phyloP scores from a whole-genome alignment of 1,139 yeast genomes.

The Hansenula sp. region DNA sequence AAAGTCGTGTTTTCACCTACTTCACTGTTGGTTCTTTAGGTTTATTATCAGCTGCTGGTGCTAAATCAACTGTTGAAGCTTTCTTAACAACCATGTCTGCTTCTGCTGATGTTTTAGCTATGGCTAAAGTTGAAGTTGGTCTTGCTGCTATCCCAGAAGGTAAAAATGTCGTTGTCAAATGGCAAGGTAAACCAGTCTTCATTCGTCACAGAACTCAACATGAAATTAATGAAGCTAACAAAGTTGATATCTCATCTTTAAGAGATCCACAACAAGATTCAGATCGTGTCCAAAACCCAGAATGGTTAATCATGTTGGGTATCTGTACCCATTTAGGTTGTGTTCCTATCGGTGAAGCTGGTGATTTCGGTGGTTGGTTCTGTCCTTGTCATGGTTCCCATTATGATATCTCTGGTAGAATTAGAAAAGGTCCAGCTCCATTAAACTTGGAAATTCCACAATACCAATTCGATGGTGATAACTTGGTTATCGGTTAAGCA shows the following conservation, averaged over 20 bases:
- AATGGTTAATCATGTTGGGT: conserved; percentile 99
- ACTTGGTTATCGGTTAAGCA: conserved; percentile 72
- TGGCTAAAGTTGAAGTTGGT: conserved; percentile 99
- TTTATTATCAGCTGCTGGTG: conserved; percentile 90
- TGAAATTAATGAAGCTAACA: conserved; percentile 93
- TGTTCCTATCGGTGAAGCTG: conserved; percentile 99
- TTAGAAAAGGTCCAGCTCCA: conserved; percentile 99
- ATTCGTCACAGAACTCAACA: conserved; percentile 96
- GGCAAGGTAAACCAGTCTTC: conserved; percentile 99
- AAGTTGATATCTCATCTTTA: conserved; percentile 64
- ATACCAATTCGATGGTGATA: conserved; percentile 80
- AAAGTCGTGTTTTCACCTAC: conserved; percentile 83
- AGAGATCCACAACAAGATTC: conserved; percentile 95
- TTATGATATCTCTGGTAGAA: conserved; percentile 99
- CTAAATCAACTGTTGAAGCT: conserved; percentile 95
- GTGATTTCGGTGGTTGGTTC: conserved; percentile 99
- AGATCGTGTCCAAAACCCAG: conserved; percentile 94
- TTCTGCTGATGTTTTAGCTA: conserved; percentile 97
- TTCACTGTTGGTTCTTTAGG: conserved; percentile 99
- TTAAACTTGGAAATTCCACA: conserved; percentile 95
- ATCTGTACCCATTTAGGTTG: conserved; percentile 99
- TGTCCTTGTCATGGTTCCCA: conserved; percentile 99
- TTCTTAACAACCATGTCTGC: conserved; percentile 94
- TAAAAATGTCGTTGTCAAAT: conserved; percentile 95
- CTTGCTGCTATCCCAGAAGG: conserved; percentile 94